Percentiles rank a stretch among this genome's conserved stretches.
Conservation (phyloP, 116 monocot species). For the Phalaenopsis hybrid region DNA sequence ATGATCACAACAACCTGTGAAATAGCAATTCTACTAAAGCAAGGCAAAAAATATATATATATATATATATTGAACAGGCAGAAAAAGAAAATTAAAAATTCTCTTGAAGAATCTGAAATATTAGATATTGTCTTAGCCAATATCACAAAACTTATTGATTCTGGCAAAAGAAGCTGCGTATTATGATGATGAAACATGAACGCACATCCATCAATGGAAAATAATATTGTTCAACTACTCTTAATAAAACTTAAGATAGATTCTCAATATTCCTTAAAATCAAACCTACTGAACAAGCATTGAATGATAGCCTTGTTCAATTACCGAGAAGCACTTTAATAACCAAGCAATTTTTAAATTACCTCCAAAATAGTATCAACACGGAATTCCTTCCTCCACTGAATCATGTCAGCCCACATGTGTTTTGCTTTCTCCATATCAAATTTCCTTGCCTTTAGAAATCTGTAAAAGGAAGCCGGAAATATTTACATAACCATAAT, state of each 20-base stretch:
- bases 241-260: background rate
- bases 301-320: background rate
- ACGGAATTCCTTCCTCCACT: conserved; percentile 21
- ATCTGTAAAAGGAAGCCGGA: background rate
- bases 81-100: background rate
- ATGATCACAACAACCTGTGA: too few relatives aligned
- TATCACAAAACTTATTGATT: background rate
- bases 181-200: background rate
- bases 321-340: background rate
- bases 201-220: too few relatives aligned
- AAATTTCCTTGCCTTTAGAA: conserved; percentile 20
- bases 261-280: background rate
- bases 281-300: background rate
- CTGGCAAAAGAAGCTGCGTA: background rate
- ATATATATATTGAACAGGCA: background rate
- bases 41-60: background rate
- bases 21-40: background rate
- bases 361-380: conserved; percentile 19
- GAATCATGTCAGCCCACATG: conserved; percentile 29
- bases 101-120: background rate
- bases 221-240: background rate
- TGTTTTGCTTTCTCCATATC: background rate
- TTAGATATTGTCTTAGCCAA: background rate
- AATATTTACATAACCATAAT: background rate
- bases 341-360: conserved; percentile 1